Conservation (phyloP, 371 early-diverging fungal genomes). For the Apophysomyces trapeziformis region DNA sequence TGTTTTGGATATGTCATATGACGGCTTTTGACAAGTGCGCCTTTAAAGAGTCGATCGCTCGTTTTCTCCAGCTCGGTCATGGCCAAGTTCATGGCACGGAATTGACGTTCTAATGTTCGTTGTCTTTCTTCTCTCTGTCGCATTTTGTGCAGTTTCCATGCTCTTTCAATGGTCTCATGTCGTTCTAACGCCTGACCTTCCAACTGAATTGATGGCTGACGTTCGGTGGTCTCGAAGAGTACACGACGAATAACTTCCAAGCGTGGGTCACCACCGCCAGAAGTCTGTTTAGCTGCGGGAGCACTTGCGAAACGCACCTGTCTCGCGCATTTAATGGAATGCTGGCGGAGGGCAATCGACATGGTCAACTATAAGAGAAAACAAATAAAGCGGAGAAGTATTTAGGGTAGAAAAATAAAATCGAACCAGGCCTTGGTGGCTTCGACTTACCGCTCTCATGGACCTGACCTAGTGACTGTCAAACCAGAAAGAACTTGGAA, state of each 20-base stretch:
- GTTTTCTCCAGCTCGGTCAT: constrained; percentile 74
- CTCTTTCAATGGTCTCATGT: constrained; percentile 79
- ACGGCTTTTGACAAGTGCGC: constrained; percentile 66
- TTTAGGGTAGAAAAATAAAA: background rate
- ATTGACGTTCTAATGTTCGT: constrained; percentile 68
- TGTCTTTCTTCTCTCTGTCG: constrained; percentile 62
- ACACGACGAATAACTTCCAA: constrained; percentile 77
- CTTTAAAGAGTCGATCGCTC: constrained; percentile 66
- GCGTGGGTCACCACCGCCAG: constrained; percentile 57
- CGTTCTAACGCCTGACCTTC: constrained; percentile 60
- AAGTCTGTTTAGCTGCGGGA: constrained; percentile 9
- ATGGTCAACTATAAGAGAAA: background rate
- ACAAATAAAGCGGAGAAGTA: background rate
- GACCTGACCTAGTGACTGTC: too few relatives aligned
- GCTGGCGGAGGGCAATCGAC: constrained; percentile 7
- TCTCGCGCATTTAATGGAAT: constrained; percentile 3
- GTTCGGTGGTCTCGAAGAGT: constrained; percentile 65
- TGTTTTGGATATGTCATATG: constrained; percentile 75
- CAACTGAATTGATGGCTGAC: constrained; percentile 39
- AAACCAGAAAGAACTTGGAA: too few relatives aligned
- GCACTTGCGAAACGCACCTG: constrained; percentile 15
- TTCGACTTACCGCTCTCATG: too few relatives aligned
- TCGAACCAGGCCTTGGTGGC: too few relatives aligned
- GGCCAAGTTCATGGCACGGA: constrained; percentile 71
- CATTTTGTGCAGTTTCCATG: constrained; percentile 71